Conservation (phyloP, 2,329 filamentous ascomycete genomes). For the Fusarium sambucinum region DNA sequence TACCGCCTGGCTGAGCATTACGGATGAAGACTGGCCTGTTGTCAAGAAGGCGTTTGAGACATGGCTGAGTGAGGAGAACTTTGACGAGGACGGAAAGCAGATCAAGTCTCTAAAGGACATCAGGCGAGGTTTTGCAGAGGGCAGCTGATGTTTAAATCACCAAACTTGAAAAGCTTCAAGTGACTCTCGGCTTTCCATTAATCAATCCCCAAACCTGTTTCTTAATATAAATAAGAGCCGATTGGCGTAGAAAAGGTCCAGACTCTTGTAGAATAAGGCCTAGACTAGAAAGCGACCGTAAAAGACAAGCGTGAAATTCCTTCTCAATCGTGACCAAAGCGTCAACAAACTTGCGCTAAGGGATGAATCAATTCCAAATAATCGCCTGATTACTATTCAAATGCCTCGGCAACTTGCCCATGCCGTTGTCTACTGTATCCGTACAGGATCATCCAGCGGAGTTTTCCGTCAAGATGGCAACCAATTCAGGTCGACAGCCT, state of each 20-base stretch:
- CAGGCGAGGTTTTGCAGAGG: slow-evolving; percentile 5
- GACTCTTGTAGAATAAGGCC: not conserved
- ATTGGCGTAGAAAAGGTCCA: not conserved
- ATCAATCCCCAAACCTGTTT: not conserved
- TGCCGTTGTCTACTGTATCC: not conserved
- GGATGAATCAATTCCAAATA: not conserved
- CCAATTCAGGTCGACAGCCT: not conserved
- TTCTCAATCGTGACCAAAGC: not conserved
- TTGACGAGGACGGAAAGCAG: slow-evolving; percentile 66
- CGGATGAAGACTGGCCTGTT: slow-evolving; percentile 68
- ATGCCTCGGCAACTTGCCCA: not conserved
- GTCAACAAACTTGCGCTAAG: not conserved
- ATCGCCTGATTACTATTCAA: slow-evolving; percentile 6
- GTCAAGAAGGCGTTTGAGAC: slow-evolving; percentile 60
- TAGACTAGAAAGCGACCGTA: not conserved
- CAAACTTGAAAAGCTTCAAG: not conserved
- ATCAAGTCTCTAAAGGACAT: slow-evolving; percentile 57
- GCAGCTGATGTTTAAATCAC: not conserved
- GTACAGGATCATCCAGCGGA: not conserved
- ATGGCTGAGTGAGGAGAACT: slow-evolving; percentile 69
- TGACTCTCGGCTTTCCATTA: not conserved
- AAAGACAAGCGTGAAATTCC: not conserved
- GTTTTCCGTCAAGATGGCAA: not conserved
- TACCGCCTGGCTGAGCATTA: slow-evolving; percentile 70
- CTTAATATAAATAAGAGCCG: not conserved